Conservation (phyloP, 2,329 filamentous ascomycete species). For the Neocatenulostroma microsporum region DNA sequence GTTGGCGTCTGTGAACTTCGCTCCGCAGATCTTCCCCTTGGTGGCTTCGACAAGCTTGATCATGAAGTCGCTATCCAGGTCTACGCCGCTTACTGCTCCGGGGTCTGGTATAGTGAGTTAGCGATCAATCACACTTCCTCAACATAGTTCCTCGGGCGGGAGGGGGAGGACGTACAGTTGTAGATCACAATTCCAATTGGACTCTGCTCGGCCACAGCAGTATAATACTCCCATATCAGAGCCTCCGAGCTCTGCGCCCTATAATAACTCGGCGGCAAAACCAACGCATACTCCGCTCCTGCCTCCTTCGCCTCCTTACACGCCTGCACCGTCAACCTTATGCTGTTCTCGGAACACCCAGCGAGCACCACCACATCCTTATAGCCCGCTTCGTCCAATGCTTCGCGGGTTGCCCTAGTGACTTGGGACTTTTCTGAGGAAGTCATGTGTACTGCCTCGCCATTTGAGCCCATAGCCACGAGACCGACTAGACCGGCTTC, state of each 20-base stretch:
- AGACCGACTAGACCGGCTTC: slow-evolving; percentile 71
- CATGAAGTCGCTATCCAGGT: slow-evolving; percentile 82
- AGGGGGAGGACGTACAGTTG: too few relatives aligned
- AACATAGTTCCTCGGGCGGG: too few relatives aligned
- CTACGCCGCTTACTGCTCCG: slow-evolving; percentile 75
- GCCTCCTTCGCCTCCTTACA: slow-evolving; percentile 58
- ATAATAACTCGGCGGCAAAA: slow-evolving; percentile 80
- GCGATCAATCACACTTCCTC: too few relatives aligned
- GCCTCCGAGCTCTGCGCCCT: slow-evolving; percentile 66
- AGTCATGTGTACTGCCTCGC: slow-evolving; percentile 78
- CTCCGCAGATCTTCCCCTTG: slow-evolving; percentile 65
- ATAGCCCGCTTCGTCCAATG: slow-evolving; percentile 74
- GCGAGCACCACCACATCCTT: slow-evolving; percentile 68
- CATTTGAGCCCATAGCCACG: slow-evolving; percentile 84
- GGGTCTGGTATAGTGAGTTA: too few relatives aligned
- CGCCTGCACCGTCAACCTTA: slow-evolving; percentile 70
- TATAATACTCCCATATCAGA: slow-evolving; percentile 66
- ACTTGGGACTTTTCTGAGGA: slow-evolving; percentile 68
- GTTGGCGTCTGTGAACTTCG: slow-evolving; percentile 83
- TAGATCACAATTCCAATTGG: slow-evolving; percentile 76
- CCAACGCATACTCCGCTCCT: slow-evolving; percentile 71
- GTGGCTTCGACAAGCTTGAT: slow-evolving; percentile 70
- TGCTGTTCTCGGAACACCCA: slow-evolving; percentile 72
- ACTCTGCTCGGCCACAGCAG: slow-evolving; percentile 64
- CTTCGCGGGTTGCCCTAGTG: slow-evolving; percentile 69